Evolutionary conservation across 495 filamentous ascomycete genomes (phyloP).

Genomic region (Lepidopterella palustris): DNA sequence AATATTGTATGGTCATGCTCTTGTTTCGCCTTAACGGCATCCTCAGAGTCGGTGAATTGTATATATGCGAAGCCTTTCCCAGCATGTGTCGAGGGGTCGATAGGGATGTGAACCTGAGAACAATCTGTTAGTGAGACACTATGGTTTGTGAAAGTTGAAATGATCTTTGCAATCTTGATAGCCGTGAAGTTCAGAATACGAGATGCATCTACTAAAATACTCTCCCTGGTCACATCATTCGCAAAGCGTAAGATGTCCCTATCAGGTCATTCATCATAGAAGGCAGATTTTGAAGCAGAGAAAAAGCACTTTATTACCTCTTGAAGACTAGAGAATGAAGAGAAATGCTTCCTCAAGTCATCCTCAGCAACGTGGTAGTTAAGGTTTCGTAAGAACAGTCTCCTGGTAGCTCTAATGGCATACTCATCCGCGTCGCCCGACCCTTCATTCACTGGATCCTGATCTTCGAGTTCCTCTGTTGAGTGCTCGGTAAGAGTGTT

Average conservation of each 20-base stretch:
- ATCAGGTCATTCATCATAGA: slow-evolving; percentile 93
- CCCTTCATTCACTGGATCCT: slow-evolving; percentile 23
- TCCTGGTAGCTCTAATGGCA: slow-evolving; percentile 49
- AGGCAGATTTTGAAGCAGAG: slow-evolving; percentile 7
- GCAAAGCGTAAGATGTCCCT: slow-evolving; percentile 96
- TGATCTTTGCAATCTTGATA: background rate
- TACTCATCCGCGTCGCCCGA: slow-evolving; percentile 33
- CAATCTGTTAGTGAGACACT: background rate
- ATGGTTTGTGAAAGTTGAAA: slow-evolving; percentile 1
- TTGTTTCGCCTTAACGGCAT: slow-evolving; percentile 70
- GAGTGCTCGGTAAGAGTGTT: background rate
- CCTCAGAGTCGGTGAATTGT: slow-evolving; percentile 60
- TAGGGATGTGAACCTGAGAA: slow-evolving; percentile 69
- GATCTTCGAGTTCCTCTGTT: slow-evolving; percentile 30
- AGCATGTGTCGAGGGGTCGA: slow-evolving; percentile 54
- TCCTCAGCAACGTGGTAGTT: slow-evolving; percentile 73
- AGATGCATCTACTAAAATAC: slow-evolving; percentile 78
- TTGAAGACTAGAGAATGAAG: slow-evolving; percentile 63
- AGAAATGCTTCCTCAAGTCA: slow-evolving; percentile 66
- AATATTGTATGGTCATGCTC: slow-evolving; percentile 73
- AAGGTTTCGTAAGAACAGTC: slow-evolving; percentile 85
- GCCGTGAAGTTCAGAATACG: slow-evolving; percentile 47
- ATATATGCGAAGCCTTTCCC: slow-evolving; percentile 89
- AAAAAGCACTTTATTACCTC: slow-evolving; percentile 59
- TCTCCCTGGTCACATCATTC: slow-evolving; percentile 59